Percentiles rank a stretch among this genome's conserved stretches.
Evolutionary conservation across 2,329 filamentous ascomycete genomes (phyloP).

Genomic region (Thyridium curvatum): DNA sequence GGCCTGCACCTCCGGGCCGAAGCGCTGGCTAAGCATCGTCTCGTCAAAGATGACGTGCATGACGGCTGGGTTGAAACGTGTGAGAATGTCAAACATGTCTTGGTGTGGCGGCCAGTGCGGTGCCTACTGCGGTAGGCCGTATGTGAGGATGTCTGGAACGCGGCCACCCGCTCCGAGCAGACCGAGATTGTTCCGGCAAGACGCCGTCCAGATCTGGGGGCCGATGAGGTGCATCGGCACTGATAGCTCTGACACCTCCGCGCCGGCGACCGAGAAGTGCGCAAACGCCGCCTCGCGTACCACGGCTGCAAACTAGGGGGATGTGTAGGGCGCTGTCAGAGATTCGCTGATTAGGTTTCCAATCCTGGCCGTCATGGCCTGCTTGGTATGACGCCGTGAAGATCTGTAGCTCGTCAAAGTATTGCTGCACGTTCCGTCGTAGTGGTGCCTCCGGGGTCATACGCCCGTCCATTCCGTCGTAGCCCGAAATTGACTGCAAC

Average conservation of each 20-base stretch:
- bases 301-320: conserved; percentile 25
- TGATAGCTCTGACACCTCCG: conserved; percentile 34
- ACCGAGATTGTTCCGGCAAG: conserved; percentile 11
- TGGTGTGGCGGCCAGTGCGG: conserved; percentile 25
- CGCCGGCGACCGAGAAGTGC: conserved; percentile 32
- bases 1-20: conserved; percentile 23
- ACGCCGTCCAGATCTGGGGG: conserved; percentile 40
- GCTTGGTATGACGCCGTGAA: conserved; percentile 12
- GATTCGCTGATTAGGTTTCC: conserved; percentile 30
- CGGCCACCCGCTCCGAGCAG: conserved; percentile 10
- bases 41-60: conserved; percentile 34
- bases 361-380: conserved; percentile 12
- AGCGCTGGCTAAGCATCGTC: conserved; percentile 19
- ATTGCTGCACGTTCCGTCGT: conserved; percentile 20
- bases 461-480: conserved; percentile 40
- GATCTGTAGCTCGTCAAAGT: conserved; percentile 18
- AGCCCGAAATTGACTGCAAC: conserved; percentile 34
- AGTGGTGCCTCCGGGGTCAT: conserved; percentile 30
- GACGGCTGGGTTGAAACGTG: conserved; percentile 34
- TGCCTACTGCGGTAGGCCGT: conserved; percentile 19
- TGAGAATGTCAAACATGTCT: conserved; percentile 34
- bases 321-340: conserved; percentile 28
- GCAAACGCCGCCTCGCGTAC: conserved; percentile 26
- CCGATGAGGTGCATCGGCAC: conserved; percentile 40
- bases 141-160: conserved; percentile 22